Base-by-base conservation (phyloP, 345 rosid species). In the Hibiscus trionum region DNA sequence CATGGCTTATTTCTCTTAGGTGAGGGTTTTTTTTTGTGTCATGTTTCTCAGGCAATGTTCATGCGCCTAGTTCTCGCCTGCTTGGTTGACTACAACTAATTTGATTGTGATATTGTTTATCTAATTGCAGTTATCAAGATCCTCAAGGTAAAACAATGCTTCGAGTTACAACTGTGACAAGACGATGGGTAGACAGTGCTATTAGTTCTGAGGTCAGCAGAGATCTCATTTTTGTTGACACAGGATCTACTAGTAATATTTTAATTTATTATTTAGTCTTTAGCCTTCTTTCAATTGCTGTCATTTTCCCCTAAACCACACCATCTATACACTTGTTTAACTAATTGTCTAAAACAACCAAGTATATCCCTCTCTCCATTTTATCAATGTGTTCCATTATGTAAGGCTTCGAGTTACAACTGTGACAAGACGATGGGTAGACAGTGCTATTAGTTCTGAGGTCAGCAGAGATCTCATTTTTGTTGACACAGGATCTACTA, bases 111-210 rank as follows among this genome's bases (percentile, higher is more conserved):
- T 35, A 21, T 56, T 56, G 50, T 72, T 61, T 70, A 42, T 84
- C 66, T 56, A 44, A 62, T 83, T 86, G 62, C 62, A 59, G 62
- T 59, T 59, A 59, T 59, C 62, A 59, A 59, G 35, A 27, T 31
- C 62, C 62, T 16, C 90, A 87, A 80, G 98, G 99, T 77, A 85
- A 85, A 73, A 69, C 76, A 19, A 74, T 93, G 82, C 85, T 86
- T 53, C 84, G 97, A 77, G 99, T 89, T 64, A 89, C 99, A 57
- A 89, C 99, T 21, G 78, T 96, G 75, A 78, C 87, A 68, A 86
- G 98, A 82, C 88, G 80, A 73, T 96, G 99, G 99, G 78, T 87
- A 56, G 99, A 93, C 79, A 89, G 85, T 78, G 81, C 97, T 79
- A 88, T 89, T 72, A 87, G 88, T 83, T 82, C 91, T 59, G 97